Evolutionary conservation across 2,329 filamentous ascomycete genomes (phyloP), one percentile per base, ranked within the genome.

Genomic region (Aspergillus intermedius): DNA sequence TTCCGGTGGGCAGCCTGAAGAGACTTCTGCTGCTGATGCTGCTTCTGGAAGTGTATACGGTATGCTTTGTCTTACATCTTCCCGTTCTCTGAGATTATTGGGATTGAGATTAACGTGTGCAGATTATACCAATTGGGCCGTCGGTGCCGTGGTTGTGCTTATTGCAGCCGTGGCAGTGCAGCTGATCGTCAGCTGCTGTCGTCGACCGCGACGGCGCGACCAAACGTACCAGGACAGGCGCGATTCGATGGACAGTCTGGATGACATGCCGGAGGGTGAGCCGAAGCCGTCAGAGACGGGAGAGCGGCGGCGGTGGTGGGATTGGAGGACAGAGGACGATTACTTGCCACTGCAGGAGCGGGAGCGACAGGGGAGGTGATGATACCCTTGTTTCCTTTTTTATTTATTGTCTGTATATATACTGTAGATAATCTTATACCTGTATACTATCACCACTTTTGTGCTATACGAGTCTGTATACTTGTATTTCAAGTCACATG

Each of bases 261-360:
- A 22, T 13, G 6, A 41, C 37, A 22, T 52, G 43, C 22, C 45
- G 7, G 57, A 60, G 46, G 34, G 15, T 5, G 34, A 35, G 34
- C 45, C 50, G 23, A 63, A 62, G 48, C 30, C 49, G n/a, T 47
- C 50, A 5, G 2, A 32, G 5, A 35, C 19, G 8, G 35, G 46
- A 25, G 45, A 28, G 12, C 46, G 52, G 13, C 46, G 52, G 13
- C 52, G 58, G 15, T 67, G 65, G 65, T 68, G 64, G 65, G 54
- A 62, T 48, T 65, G 56, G 61, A 67, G 62, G 64, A 53, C 44
- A 8, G 46, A 45, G 30, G 43, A 41, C 5, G 43, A 46, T 12
- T 65, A 67, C 42, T 58, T 61, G 43, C 59, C 63, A 7, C 55
- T 66, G 46, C 40, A 51, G 10, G 62, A 65, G 49, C 55, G 52